A percentile compares a stretch with the other conserved stretches of the same genome.
phyloP scores from a whole-genome alignment of 2,329 filamentous ascomycete genomes.

The Cercospora sojina region DNA sequence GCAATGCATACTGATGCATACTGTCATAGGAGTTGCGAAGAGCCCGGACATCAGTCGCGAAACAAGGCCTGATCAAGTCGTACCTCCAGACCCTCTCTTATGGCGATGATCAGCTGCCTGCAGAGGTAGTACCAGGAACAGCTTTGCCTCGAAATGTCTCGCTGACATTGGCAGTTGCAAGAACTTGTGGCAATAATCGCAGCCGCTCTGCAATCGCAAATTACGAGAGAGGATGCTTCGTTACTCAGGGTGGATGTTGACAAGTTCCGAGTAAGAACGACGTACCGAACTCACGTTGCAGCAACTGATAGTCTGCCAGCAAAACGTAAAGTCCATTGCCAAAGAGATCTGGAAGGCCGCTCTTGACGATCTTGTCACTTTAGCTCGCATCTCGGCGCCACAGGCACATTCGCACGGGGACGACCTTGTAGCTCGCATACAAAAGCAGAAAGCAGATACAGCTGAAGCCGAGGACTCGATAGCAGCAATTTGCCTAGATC shows the following conservation, averaged over 20 bases:
- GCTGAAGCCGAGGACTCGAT: slow-evolving; percentile 31
- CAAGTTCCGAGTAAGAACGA: slow-evolving; percentile 37
- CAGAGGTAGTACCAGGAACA: slow-evolving; percentile 36
- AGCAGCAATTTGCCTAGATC: slow-evolving; percentile 32
- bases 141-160: background rate
- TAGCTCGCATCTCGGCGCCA: slow-evolving; percentile 36
- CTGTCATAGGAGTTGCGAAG: slow-evolving; percentile 39
- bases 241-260: slow-evolving; percentile 43
- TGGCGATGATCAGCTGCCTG: slow-evolving; percentile 40
- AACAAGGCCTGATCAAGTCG: slow-evolving; percentile 38
- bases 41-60: slow-evolving; percentile 38
- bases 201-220: slow-evolving; percentile 41
- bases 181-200: slow-evolving; percentile 45
- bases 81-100: slow-evolving; percentile 40
- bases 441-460: slow-evolving; percentile 20
- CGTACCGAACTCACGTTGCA: background rate
- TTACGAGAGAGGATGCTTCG: slow-evolving; percentile 40
- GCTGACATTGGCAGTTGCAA: slow-evolving; percentile 36
- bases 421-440: slow-evolving; percentile 21
- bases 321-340: slow-evolving; percentile 40
- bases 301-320: slow-evolving; percentile 17
- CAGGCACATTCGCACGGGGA: slow-evolving; percentile 14
- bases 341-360: slow-evolving; percentile 39
- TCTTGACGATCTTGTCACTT: slow-evolving; percentile 31
- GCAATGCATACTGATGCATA: background rate